Percentiles rank a stretch among this genome's conserved stretches.
Evolutionary conservation across 257 asterid species (phyloP).

Genomic region (Gynochthodes officinalis): DNA sequence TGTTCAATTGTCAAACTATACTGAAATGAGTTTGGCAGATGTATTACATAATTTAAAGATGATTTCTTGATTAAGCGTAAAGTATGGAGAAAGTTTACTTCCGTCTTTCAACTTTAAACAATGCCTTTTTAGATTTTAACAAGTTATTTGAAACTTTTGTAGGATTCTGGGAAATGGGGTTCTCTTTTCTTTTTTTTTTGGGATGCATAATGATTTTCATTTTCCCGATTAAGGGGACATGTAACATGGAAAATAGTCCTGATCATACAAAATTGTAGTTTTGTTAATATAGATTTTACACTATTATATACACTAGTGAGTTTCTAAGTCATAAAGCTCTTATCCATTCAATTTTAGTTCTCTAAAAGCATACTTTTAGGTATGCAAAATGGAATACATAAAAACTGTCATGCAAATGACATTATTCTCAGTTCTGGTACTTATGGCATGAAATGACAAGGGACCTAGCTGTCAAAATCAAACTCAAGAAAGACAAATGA

Average conservation of each 20-base stretch:
- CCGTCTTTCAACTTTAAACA: background rate
- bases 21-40: background rate
- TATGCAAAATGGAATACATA: no score
- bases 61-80: background rate
- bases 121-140: background rate
- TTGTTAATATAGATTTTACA: no score
- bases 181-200: background rate
- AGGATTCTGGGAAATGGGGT: background rate
- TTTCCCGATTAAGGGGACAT: no score
- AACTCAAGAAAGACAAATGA: conserved; percentile 43
- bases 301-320: no score
- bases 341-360: no score
- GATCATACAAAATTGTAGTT: no score
- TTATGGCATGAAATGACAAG: conserved; percentile 38
- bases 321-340: no score
- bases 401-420: no score
- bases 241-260: no score
- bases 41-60: background rate
- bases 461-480: conserved; percentile 34
- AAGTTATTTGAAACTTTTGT: background rate
- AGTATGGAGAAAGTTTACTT: background rate
- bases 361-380: no score
- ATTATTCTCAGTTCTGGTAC: conserved; percentile 3
- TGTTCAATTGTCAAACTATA: conserved; percentile 2
- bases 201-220: background rate